phyloP scores from a whole-genome alignment of 768 basidiomycete species.

The Pisolithus sp. region DNA sequence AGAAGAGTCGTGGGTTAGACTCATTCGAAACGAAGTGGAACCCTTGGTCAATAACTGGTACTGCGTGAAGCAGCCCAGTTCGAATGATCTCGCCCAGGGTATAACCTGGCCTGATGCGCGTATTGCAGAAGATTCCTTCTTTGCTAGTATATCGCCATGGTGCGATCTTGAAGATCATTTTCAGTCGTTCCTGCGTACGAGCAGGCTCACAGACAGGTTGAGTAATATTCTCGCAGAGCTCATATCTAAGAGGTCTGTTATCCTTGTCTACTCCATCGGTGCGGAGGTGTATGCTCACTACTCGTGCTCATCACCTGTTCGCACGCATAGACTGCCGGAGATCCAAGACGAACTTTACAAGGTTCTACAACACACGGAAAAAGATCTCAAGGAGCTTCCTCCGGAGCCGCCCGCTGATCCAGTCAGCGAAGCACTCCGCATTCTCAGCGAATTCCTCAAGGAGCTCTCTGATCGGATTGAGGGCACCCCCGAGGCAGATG shows the following conservation, averaged over 20 bases:
- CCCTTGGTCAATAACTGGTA: conserved; percentile 37
- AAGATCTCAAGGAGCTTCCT: conserved; percentile 32
- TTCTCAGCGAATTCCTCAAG: conserved; percentile 41
- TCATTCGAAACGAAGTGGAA: conserved; percentile 36
- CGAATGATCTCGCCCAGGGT: conserved; percentile 26
- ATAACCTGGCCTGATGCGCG: conserved; percentile 29
- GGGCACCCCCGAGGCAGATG: conserved; percentile 46
- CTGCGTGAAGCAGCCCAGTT: conserved; percentile 38
- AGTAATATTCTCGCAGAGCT: conserved; percentile 57
- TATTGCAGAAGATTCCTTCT: conserved; percentile 31
- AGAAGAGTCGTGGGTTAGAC: conserved; percentile 38
- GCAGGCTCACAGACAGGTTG: conserved; percentile 48
- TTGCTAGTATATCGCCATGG: conserved; percentile 33
- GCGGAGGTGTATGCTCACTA: neutral
- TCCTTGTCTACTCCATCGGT: too few relatives aligned
- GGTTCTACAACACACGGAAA: conserved; percentile 36
- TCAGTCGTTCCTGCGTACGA: conserved; percentile 50
- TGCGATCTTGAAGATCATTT: conserved; percentile 38
- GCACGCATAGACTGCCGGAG: conserved; percentile 45
- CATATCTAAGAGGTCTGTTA: conserved; percentile 50
- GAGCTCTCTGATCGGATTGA: conserved; percentile 42
- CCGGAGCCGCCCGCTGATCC: conserved; percentile 51
- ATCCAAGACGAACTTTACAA: conserved; percentile 53
- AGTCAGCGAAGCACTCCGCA: conserved; percentile 45
- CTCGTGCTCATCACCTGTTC: neutral